Evolutionary conservation across 129 eudicot genomes (phyloP).

Genomic region (Pittosporum tobira): DNA sequence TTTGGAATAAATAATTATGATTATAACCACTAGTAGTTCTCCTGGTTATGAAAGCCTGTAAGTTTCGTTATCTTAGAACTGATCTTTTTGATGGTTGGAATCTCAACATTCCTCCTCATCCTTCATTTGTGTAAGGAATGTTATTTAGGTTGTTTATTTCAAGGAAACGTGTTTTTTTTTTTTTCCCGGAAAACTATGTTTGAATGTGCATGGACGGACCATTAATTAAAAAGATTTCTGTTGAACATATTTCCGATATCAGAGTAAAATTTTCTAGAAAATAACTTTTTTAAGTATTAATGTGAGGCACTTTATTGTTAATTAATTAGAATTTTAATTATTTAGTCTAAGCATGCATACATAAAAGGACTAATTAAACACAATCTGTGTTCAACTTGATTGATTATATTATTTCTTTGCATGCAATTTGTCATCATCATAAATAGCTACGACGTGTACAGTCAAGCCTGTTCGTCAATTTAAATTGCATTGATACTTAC

Average conservation of each 20-base stretch:
- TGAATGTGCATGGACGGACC: too few species aligned
- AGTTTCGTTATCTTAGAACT: neutral
- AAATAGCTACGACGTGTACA: neutral
- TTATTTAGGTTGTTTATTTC: too few species aligned
- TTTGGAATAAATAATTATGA: neutral
- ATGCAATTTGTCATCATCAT: slow-evolving; percentile 6
- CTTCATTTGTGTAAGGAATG: neutral
- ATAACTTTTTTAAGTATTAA: too few species aligned
- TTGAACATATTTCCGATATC: too few species aligned
- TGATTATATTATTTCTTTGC: neutral
- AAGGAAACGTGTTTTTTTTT: too few species aligned
- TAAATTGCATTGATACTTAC: neutral
- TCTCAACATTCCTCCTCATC: neutral
- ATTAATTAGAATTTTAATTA: too few species aligned
- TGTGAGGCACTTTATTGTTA: neutral
- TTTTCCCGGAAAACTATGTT: too few species aligned
- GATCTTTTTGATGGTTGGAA: neutral
- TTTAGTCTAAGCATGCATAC: neutral
- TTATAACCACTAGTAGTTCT: slow-evolving; percentile 6
- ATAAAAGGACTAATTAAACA: neutral
- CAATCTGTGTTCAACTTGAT: neutral
- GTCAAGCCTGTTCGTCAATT: neutral
- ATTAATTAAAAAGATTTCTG: too few species aligned
- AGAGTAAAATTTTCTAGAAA: too few species aligned
- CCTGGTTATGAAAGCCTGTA: neutral